A percentile compares a stretch with the other conserved stretches of the same genome.
Evolutionary conservation across 1,284 basidiomycete species (phyloP).

Genomic region (Tilletia setariae): DNA sequence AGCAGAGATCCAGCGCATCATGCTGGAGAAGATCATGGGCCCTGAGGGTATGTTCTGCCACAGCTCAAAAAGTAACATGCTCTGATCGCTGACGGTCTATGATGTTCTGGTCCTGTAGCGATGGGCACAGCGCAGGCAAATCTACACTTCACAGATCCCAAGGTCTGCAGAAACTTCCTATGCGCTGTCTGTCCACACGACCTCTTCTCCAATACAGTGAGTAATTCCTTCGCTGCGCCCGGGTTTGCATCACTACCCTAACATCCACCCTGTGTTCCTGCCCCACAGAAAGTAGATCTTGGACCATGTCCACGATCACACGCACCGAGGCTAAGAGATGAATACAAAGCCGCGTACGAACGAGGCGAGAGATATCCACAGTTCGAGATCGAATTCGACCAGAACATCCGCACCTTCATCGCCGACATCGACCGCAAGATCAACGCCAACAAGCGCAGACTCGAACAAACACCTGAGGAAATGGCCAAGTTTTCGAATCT

Average conservation of each 20-base stretch:
- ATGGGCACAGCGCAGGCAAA: constrained; percentile 57
- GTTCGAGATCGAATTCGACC: constrained; percentile 66
- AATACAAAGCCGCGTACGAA: constrained; percentile 76
- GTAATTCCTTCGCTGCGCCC: constrained; percentile 51
- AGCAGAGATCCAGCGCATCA: constrained; percentile 82
- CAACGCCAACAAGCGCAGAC: constrained; percentile 80
- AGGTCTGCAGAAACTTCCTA: constrained; percentile 98
- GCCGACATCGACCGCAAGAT: constrained; percentile 98
- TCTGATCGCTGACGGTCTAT: neutral
- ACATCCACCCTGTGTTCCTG: neutral
- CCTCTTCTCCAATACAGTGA: constrained; percentile 94
- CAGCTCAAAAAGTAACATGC: neutral
- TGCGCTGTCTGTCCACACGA: constrained; percentile 97
- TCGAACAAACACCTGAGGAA: constrained; percentile 99
- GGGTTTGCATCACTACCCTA: neutral
- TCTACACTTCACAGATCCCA: constrained; percentile 90
- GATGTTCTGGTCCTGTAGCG: constrained; percentile 25
- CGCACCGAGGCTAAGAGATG: constrained; percentile 86
- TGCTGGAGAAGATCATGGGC: constrained; percentile 66
- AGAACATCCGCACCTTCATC: constrained; percentile 90
- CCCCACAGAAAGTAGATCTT: constrained; percentile 92
- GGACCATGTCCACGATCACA: constrained; percentile 97
- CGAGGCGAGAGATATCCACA: constrained; percentile 58
- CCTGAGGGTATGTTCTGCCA: constrained; percentile 26
- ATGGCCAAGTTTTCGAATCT: constrained; percentile 96